phyloP scores from a whole-genome alignment of 164 flowering plant genomes.

The Platanus orientalis region DNA sequence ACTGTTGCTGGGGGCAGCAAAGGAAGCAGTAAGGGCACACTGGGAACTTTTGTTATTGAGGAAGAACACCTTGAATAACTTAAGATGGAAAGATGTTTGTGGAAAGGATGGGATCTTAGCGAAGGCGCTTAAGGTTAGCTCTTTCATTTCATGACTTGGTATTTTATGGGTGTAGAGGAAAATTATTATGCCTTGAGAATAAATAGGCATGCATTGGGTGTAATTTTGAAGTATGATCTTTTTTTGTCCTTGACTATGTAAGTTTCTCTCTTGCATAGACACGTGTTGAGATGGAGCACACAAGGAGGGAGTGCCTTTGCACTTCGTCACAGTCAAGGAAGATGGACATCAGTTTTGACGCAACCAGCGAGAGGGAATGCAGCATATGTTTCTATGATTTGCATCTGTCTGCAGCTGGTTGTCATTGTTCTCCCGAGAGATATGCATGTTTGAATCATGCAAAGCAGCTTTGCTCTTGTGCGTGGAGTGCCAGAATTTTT shows the following conservation, averaged over 20 bases:
- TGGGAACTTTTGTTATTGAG: conserved; percentile 37
- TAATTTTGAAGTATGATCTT: too few relatives aligned
- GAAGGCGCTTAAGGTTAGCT: conserved; percentile 53
- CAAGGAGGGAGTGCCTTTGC: conserved; percentile 50
- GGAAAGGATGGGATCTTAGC: conserved; percentile 70
- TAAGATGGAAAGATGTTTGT: conserved; percentile 56
- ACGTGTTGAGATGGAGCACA: conserved; percentile 63
- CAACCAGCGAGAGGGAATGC: conserved; percentile 63
- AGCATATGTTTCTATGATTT: conserved; percentile 76
- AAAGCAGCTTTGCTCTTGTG: conserved; percentile 55
- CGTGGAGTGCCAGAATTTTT: conserved; percentile 29
- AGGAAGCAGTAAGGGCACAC: conserved; percentile 49
- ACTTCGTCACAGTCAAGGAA: conserved; percentile 26
- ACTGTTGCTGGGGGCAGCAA: conserved; percentile 50
- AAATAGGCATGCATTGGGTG: too few relatives aligned
- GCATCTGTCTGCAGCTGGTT: conserved; percentile 60
- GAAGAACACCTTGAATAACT: conserved; percentile 34
- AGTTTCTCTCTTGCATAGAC: conserved; percentile 30
- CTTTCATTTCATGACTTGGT: neutral
- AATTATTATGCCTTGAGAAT: too few relatives aligned
- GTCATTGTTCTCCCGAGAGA: conserved; percentile 63
- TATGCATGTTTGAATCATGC: conserved; percentile 79
- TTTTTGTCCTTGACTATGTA: too few relatives aligned
- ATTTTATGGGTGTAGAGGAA: neutral
- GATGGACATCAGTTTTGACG: conserved; percentile 66